Conservation (phyloP, 2,329 filamentous ascomycete species). For the Fusarium sterilihyphosum region DNA sequence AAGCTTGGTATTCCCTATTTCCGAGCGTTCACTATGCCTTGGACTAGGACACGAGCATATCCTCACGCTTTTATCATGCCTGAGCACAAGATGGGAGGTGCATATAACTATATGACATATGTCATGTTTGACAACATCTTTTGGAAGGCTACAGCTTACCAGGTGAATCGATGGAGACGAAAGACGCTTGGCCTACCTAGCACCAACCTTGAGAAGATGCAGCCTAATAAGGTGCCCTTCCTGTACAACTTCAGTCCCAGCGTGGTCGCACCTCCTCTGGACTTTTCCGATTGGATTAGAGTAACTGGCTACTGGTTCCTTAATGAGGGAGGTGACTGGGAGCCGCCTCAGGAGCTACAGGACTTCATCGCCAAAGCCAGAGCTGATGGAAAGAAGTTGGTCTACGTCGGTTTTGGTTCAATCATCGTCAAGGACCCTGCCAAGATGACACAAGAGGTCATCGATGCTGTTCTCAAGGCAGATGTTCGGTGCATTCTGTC, state of each 20-base stretch:
- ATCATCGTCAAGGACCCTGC: constrained; percentile 92
- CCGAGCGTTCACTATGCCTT: constrained; percentile 97
- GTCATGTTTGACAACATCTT: constrained; percentile 97
- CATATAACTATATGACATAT: constrained; percentile 95
- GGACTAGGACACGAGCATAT: constrained; percentile 94
- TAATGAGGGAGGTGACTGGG: constrained; percentile 76
- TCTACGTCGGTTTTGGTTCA: constrained; percentile 97
- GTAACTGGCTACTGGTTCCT: constrained; percentile 99
- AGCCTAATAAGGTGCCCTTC: constrained; percentile 97
- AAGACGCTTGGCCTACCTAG: constrained; percentile 79
- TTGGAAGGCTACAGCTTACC: constrained; percentile 91
- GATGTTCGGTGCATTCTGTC: constrained; percentile 95
- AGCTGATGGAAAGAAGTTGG: constrained; percentile 85
- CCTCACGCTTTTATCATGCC: constrained; percentile 96
- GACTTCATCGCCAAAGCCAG: constrained; percentile 88
- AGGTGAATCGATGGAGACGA: constrained; percentile 93
- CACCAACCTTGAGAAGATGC: constrained; percentile 89
- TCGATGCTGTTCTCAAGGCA: constrained; percentile 89
- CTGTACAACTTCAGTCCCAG: constrained; percentile 96
- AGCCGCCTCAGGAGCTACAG: constrained; percentile 77
- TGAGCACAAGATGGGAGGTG: constrained; percentile 92
- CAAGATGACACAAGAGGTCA: constrained; percentile 90
- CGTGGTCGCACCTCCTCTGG: constrained; percentile 92
- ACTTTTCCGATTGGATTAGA: constrained; percentile 97
- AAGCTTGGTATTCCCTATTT: constrained; percentile 94